Evolutionary conservation across 345 rosid genomes (phyloP), one percentile per base, ranked within the genome.

Genomic region (Eucalyptus camaldulensis): DNA sequence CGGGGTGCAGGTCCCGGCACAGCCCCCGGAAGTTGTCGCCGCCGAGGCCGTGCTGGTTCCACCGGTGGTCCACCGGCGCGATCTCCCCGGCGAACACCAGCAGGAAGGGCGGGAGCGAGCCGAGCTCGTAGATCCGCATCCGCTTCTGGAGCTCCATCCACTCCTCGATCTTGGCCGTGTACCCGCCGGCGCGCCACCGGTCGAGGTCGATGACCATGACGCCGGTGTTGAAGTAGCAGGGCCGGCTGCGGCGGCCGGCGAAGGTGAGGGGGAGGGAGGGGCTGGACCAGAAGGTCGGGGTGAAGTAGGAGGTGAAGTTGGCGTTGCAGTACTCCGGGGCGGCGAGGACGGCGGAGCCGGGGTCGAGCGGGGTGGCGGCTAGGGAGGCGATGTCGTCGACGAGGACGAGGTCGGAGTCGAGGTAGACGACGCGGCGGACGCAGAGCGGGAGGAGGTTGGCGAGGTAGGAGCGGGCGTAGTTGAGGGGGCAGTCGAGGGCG

Each of bases 111-210:
- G 95, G 95, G 72, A 93, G 88, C 5, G 94, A 92, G 65, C 95
- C 95, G 56, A 93, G 87, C 90, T 93, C 95, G 92, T 93, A 93
- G 43, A 93, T 93, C 90, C 95, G 91, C 92, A 91, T 86, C 86
- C 94, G 88, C 90, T 92, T 93, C 86, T 93, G 95, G 44, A 93
- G 76, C 87, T 93, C 95, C 95, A 93, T 93, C 95, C 95, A 93
- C 87, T 91, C 93, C 72, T 93, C 95, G 80, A 93, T 91, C 91
- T 89, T 91, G 54, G 88, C 81, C 43, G 94, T 93, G 88, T 90
- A 91, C 31, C 89, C 93, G 9, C 95, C 94, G 33, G 50, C 91
- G 44, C 95, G 89, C 95, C 95, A 93, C 50, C 94, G 86, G 50
- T 86, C 92, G 56, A 93, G 93, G 88, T 93, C 93, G 87, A 93